Evolutionary conservation across 345 rosid species (phyloP).

Genomic region (Zanthoxylum bungeanum): DNA sequence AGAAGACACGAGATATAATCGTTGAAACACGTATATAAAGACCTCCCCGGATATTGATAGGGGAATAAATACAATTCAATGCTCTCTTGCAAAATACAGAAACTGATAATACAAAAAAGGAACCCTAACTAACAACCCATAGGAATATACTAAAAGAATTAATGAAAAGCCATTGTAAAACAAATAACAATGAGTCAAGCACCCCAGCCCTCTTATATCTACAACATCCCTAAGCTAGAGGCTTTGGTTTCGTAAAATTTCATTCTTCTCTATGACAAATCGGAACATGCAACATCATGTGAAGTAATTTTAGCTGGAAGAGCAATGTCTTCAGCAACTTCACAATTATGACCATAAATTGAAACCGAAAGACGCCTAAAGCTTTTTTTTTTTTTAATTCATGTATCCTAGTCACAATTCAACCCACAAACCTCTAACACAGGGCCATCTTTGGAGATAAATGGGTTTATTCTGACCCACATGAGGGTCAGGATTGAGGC

Average conservation of each 20-base stretch:
- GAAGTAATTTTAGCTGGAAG: constrained; percentile 11
- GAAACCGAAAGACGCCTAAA: not conserved
- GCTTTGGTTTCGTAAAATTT: constrained; percentile 22
- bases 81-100: constrained; percentile 14
- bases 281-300: not conserved
- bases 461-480: constrained; percentile 95
- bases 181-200: constrained; percentile 38
- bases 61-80: constrained; percentile 22
- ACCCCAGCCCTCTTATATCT: constrained; percentile 29
- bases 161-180: constrained; percentile 24
- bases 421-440: constrained; percentile 85
- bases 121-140: constrained; percentile 3
- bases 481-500: constrained; percentile 91
- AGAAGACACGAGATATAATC: not conserved
- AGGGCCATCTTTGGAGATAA: constrained; percentile 80
- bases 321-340: constrained; percentile 15
- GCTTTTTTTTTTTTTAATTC: constrained; percentile 17
- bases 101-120: constrained; percentile 1
- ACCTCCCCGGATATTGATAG: constrained; percentile 3
- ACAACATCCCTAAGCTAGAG: constrained; percentile 27
- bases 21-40: constrained; percentile 3
- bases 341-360: constrained; percentile 12
- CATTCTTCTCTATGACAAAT: constrained; percentile 8
- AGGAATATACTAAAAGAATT: constrained; percentile 42
- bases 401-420: constrained; percentile 64